These are phyloP conservation scores for Triticum timopheevii DNA, from an alignment of 176 grass and related monocot species.

Conservation along the genomic window DNA sequence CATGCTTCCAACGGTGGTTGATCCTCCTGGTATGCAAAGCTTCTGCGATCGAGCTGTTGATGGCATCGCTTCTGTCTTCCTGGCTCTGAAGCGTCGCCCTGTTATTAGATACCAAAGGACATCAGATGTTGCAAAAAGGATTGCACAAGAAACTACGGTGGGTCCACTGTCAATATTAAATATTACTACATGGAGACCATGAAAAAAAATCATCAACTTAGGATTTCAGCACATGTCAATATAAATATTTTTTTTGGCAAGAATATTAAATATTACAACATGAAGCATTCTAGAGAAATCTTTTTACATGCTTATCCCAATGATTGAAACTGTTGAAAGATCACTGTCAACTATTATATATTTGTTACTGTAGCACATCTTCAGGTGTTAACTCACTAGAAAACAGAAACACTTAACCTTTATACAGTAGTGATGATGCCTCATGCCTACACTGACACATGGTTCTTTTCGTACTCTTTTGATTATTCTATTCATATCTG, in stretches of 20 bases:
- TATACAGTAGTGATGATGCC: not conserved
- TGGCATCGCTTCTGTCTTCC: conserved; percentile 87
- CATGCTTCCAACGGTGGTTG: conserved; percentile 79
- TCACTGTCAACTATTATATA: not conserved
- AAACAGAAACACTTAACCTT: not conserved
- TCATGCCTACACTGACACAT: not conserved
- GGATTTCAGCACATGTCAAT: not conserved
- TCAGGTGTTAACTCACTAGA: conserved; percentile 8
- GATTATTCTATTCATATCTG: not conserved
- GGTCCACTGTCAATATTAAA: conserved; percentile 28
- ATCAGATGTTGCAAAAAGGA: conserved; percentile 86
- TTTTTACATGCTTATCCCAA: not conserved
- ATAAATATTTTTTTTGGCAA: too few relatives aligned
- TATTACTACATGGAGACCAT: not conserved
- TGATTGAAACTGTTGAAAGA: not conserved
- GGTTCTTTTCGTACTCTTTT: not conserved
- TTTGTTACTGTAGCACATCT: conserved; percentile 19
- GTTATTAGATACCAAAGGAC: conserved; percentile 88
- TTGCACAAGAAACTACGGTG: conserved; percentile 90
- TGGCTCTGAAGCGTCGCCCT: conserved; percentile 86
- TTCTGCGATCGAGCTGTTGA: conserved; percentile 96
- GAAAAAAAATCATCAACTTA: not conserved
- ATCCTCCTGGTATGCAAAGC: conserved; percentile 74
- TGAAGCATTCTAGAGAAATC: not conserved
- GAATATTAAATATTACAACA: too few relatives aligned